These are phyloP conservation scores for Grammothele lineata DNA, from an alignment of 768 basidiomycete species.

Conservation along the genomic window DNA sequence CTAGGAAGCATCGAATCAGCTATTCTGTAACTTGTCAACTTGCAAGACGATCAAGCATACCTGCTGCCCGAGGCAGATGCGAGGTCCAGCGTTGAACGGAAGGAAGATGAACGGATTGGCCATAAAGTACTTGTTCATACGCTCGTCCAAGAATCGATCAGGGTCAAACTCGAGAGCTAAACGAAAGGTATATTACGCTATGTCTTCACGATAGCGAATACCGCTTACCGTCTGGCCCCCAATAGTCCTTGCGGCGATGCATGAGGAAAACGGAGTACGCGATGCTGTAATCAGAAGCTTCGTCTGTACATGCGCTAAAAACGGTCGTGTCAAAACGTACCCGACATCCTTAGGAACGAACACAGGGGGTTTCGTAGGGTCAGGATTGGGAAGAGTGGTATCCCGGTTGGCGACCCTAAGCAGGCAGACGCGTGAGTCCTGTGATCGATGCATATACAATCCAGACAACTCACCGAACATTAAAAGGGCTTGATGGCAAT, in stretches of 20 bases:
- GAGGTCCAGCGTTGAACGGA: conserved; percentile 65
- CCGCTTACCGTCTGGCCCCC: conserved; percentile 47
- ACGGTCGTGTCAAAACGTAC: conserved; percentile 22
- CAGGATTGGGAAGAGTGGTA: conserved; percentile 17
- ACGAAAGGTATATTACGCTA: neutral
- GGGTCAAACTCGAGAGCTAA: conserved; percentile 51
- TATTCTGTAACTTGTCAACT: neutral
- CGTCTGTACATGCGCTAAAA: conserved; percentile 17
- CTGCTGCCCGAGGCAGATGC: conserved; percentile 58
- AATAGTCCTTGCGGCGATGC: conserved; percentile 44
- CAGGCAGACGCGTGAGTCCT: neutral
- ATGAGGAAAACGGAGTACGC: conserved; percentile 27
- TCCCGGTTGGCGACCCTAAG: conserved; percentile 20
- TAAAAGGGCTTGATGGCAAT: conserved; percentile 21
- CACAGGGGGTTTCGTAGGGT: conserved; percentile 22
- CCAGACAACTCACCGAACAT: conserved; percentile 18
- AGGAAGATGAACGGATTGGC: conserved; percentile 67
- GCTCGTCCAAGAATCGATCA: conserved; percentile 58
- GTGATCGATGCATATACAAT: neutral
- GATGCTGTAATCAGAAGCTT: conserved; percentile 5
- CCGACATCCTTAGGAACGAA: conserved; percentile 23
- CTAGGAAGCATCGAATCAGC: conserved; percentile 18
- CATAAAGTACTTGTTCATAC: conserved; percentile 47
- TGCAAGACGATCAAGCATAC: conserved; percentile 6
- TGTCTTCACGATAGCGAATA: neutral